Base-by-base conservation (phyloP, 2,329 filamentous ascomycete species). In the Fusarium incarnatum region DNA sequence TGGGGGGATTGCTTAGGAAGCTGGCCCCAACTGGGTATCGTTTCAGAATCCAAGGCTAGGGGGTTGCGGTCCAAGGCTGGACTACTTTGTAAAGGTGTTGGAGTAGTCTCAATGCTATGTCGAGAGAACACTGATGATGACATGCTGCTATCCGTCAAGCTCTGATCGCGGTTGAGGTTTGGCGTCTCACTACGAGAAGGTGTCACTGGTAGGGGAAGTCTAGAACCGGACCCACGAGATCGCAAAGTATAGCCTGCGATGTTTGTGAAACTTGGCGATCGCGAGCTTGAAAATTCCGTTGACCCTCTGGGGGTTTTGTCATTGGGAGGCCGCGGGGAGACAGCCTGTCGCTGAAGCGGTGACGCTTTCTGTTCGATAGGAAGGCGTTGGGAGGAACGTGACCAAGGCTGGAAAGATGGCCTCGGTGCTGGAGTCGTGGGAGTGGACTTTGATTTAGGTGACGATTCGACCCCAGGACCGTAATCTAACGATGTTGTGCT, bases 141-240 rank as follows among this genome's bases (percentile, higher is more conserved):
- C 78, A 82, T 80, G 74, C 81, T 83, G 71, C 80, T 83, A 56
- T 83, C 82, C 15, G 81, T 81, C 56, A 81, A 76, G 49, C 80
- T 82, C 27, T 76, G 77, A 37, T 83, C 80, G 16, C 76, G 77
- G 49, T 72, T 70, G 28, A 79, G 70, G 9, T 70, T 75, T 3
- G 82, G 81, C 1, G 81, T 82, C 28, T 72, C 76, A 18, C 76
- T 77, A 16, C 80, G 76, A 60, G 76, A 79, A 1, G 80, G 81
- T 4, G 81, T 83, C 18, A 80, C 71, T 18, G 80, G 78, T 6
- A 81, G 72, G 1, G 82, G 82, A 6, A 83, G 73, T 49, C 79
- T 80, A 4, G 82, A 83, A 22, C 73, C 79, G 3, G 81, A 81
- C 42, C 73, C 77, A 28, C 77, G 77, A 30, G 81, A 78, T 2